Percentiles rank a stretch among this genome's conserved stretches.
Conservation (phyloP, 768 basidiomycete species). For the Zangia roseola region DNA sequence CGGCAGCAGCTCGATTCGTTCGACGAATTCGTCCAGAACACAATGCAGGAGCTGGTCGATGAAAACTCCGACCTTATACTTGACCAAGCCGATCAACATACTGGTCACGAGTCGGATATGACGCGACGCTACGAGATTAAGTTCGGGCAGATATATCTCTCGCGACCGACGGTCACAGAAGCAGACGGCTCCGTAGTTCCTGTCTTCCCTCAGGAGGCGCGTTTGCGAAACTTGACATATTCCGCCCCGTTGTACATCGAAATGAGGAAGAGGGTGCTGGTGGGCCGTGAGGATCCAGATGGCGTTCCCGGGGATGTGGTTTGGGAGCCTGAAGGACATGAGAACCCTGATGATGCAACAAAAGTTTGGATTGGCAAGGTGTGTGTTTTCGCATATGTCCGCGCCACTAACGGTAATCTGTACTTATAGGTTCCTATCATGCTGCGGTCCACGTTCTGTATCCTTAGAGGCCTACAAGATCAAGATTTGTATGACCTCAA, state of each 20-base stretch:
- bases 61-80: slow-evolving; percentile 94
- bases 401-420: slow-evolving; percentile 12
- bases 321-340: slow-evolving; percentile 75
- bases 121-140: slow-evolving; percentile 95
- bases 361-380: slow-evolving; percentile 98
- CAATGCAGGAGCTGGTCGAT: slow-evolving; percentile 98
- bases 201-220: slow-evolving; percentile 95
- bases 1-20: slow-evolving; percentile 97
- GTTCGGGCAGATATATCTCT: slow-evolving; percentile 97
- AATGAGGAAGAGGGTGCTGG: slow-evolving; percentile 82
- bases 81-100: slow-evolving; percentile 95
- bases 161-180: slow-evolving; percentile 91
- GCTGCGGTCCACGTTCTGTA: slow-evolving; percentile 94
- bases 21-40: slow-evolving; percentile 98
- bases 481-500: slow-evolving; percentile 87
- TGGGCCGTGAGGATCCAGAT: slow-evolving; percentile 79
- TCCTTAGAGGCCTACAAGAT: slow-evolving; percentile 76
- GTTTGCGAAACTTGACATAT: slow-evolving; percentile 93
- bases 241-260: slow-evolving; percentile 95
- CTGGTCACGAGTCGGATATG: slow-evolving; percentile 78
- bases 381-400: slow-evolving; percentile 21
- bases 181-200: slow-evolving; percentile 92
- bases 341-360: slow-evolving; percentile 58
- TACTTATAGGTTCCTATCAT: slow-evolving; percentile 87
- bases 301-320: slow-evolving; percentile 77